phyloP scores from a whole-genome alignment of 805 yeast genomes.

The Yamadazyma kitorensis region DNA sequence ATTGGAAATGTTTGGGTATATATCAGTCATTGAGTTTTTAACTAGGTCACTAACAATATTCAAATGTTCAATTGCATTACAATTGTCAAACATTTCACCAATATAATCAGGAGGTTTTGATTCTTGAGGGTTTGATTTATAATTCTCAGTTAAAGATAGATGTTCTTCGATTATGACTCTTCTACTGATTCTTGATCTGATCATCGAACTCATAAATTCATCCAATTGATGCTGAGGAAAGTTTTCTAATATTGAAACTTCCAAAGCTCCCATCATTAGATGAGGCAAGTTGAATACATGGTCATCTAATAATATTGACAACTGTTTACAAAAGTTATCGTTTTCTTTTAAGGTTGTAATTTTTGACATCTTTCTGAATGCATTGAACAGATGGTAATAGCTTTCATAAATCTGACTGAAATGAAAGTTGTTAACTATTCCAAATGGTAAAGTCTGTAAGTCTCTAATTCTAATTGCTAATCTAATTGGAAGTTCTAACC shows the following conservation, averaged over 20 bases:
- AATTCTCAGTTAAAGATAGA: constrained; percentile 69
- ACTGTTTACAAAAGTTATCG: constrained; percentile 61
- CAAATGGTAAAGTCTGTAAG: constrained; percentile 78
- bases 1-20: constrained; percentile 48
- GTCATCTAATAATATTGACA: constrained; percentile 66
- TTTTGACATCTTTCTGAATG: constrained; percentile 69
- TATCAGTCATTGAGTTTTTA: constrained; percentile 48
- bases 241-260: constrained; percentile 58
- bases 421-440: constrained; percentile 81
- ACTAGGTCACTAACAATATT: constrained; percentile 49
- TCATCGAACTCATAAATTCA: constrained; percentile 67
- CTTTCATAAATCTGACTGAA: constrained; percentile 85
- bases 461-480: constrained; percentile 77
- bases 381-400: constrained; percentile 83
- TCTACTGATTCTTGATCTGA: constrained; percentile 85
- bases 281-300: constrained; percentile 84
- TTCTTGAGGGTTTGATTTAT: constrained; percentile 45
- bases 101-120: constrained; percentile 52
- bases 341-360: constrained; percentile 75
- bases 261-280: constrained; percentile 89
- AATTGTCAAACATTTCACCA: constrained; percentile 79
- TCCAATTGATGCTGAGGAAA: constrained; percentile 68
- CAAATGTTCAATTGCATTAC: constrained; percentile 70
- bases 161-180: constrained; percentile 92
- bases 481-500: constrained; percentile 80